Evolutionary conservation across 805 yeast genomes (phyloP), one percentile per base, ranked within the genome.

Genomic region (Candida loeiensis): DNA sequence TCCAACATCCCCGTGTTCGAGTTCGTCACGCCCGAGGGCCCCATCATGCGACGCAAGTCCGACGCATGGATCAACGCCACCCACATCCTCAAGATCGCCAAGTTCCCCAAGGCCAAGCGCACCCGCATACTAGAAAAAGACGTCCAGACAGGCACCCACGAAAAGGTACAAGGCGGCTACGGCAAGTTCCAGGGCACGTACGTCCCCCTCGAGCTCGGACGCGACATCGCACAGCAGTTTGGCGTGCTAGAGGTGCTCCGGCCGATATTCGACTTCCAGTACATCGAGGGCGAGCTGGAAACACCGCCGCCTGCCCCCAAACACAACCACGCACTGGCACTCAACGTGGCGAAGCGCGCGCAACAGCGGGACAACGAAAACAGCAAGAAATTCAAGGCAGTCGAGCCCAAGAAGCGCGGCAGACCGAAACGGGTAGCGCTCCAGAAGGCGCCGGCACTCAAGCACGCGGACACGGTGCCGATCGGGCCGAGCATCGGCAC

Each of bases 41-140:
- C 83, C 14, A 79, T 82, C 22, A 81, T 82, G 86, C 67, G 86
- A 39, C 66, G 89, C 36, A 69, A 76, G 34, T 58, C 58, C 28
- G 89, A 83, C 57, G 73, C 82, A 11, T 77, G 78, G 68, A 74
- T 83, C 48, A 83, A 83, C 56, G 88, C 86, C 14, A 80, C 88
- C 3, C 89, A 82, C 57, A 74, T 82, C 24, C 64, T 83, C 40
- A 81, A 80, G 53, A 73, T 82, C 19, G 86, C 85, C 18, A 80
- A 82, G 35, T 71, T 80, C 42, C 86, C 84, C 48, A 74, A 80
- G 50, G 77, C 83, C 15, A 73, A 74, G 44, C 63, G 86, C 35
- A 78, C 85, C 6, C 73, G 80, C 44, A 69, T 79, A 36, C 72
- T 82, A 44, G 88, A 82, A 45, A 71, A 71, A 46, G 86, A 80